phyloP scores from a whole-genome alignment of 805 yeast genomes.

The Danielia oregonensis region DNA sequence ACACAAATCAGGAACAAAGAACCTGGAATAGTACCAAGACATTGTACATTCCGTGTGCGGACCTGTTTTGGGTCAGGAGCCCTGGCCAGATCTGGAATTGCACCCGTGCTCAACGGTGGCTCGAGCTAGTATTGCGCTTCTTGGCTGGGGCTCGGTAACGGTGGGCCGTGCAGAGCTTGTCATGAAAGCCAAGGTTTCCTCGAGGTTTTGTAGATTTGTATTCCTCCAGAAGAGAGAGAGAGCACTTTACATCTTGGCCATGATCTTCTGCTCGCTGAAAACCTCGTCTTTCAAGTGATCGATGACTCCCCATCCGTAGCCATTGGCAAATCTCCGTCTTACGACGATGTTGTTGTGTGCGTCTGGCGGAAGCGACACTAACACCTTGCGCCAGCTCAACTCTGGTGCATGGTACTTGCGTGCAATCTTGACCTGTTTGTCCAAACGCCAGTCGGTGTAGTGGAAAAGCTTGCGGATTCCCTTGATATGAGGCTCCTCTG shows the following conservation, averaged over 20 bases:
- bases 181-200: no score
- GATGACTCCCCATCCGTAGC: conserved; percentile 46
- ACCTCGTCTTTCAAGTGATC: conserved; percentile 35
- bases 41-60: background rate
- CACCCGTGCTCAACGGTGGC: no score
- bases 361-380: conserved; percentile 43
- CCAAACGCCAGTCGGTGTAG: conserved; percentile 31
- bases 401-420: conserved; percentile 35
- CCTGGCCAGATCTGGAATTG: no score
- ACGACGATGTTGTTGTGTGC: conserved; percentile 45
- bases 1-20: no score
- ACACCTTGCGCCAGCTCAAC: conserved; percentile 42
- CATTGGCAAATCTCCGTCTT: conserved; percentile 40
- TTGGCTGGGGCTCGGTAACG: no score
- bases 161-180: no score
- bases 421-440: conserved; percentile 40
- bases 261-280: conserved; percentile 13
- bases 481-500: conserved; percentile 15
- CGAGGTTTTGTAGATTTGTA: no score
- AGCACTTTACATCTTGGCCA: conserved; percentile 7
- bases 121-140: no score
- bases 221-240: no score
- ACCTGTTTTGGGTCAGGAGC: background rate
- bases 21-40: no score
- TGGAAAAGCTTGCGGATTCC: conserved; percentile 19